Evolutionary conservation across 2,329 filamentous ascomycete species (phyloP), one percentile per base, ranked within the genome.

Genomic region (Chaetomiaceae sp.): DNA sequence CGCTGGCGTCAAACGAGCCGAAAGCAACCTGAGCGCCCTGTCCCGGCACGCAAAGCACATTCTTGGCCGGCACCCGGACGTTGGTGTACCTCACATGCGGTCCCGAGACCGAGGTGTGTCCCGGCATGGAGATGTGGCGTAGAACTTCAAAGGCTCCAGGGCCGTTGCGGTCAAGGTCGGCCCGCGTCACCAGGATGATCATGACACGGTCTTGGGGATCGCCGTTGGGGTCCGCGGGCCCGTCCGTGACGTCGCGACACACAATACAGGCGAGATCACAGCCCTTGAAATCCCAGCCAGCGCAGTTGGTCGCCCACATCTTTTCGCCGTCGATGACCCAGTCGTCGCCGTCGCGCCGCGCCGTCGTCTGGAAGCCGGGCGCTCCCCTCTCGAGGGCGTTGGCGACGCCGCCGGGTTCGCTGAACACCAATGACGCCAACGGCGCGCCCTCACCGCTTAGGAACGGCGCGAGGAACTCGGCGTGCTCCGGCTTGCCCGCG

Each of bases 261-360:
- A 79, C 73, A 6, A 81, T 69, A 55, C 76, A 80, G 49, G 73
- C 69, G 1, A 82, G 65, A 37, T 80, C 75, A 1, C 76, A 75
- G 9, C 78, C 78, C 48, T 67, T 66, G 36, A 71, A 69, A 53
- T 81, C 78, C 77, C 76, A 81, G 13, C 78, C 78, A 0, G 69
- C 73, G 47, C 69, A 71, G 60, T 80, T 81, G 1, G 77, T 79
- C 10, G 78, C 75, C 78, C 78, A 81, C 34, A 79, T 71, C 72
- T 81, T 80, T 58, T 81, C 78, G 3, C 78, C 78, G 59, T 74
- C 75, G 23, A 81, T 58, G 2, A 80, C 61, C 73, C 75, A 81
- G 38, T 75, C 69, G 32, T 77, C 71, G 0, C 74, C 76, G n/a
- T 78, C 73, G 9, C 62, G 61, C 18, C 65, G 65, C 0, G 78